phyloP scores from a whole-genome alignment of 164 flowering plant genomes.

The Echeveria elegans region DNA sequence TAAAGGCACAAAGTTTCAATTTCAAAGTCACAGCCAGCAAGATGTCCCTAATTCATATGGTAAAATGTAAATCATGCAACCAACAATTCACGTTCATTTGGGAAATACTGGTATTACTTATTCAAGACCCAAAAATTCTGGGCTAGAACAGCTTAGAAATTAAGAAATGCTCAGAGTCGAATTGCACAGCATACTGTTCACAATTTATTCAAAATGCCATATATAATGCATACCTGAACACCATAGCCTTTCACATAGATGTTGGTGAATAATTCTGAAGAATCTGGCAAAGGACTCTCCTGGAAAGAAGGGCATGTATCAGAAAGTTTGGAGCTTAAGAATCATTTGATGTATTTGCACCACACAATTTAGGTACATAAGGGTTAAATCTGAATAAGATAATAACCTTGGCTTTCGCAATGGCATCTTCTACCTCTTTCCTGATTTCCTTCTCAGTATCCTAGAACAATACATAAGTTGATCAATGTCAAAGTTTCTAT shows the following conservation, averaged over 20 bases:
- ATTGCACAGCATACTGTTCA: background rate
- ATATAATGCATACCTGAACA: conserved; percentile 47
- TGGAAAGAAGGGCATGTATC: conserved; percentile 16
- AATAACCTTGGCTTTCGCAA: conserved; percentile 86
- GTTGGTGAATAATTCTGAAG: conserved; percentile 72
- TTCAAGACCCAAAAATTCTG: too few species aligned
- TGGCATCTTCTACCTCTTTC: conserved; percentile 90
- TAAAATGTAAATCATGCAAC: background rate
- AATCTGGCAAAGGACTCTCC: conserved; percentile 91
- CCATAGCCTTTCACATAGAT: conserved; percentile 76
- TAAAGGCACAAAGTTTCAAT: too few species aligned
- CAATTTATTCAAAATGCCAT: background rate
- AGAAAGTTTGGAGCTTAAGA: background rate
- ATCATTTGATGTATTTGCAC: background rate
- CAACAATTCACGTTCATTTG: background rate
- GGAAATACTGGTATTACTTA: too few species aligned
- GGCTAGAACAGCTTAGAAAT: too few species aligned
- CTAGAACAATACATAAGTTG: conserved; percentile 20
- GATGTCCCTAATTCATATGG: background rate
- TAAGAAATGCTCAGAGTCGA: background rate
- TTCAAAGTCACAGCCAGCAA: background rate
- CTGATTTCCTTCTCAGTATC: conserved; percentile 80
- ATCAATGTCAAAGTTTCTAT: background rate
- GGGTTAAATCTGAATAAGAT: background rate
- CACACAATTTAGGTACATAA: background rate